These are phyloP conservation scores for Asterochloris sp. DNA, from an alignment of 139 green algal species.

Conservation along the genomic window DNA sequence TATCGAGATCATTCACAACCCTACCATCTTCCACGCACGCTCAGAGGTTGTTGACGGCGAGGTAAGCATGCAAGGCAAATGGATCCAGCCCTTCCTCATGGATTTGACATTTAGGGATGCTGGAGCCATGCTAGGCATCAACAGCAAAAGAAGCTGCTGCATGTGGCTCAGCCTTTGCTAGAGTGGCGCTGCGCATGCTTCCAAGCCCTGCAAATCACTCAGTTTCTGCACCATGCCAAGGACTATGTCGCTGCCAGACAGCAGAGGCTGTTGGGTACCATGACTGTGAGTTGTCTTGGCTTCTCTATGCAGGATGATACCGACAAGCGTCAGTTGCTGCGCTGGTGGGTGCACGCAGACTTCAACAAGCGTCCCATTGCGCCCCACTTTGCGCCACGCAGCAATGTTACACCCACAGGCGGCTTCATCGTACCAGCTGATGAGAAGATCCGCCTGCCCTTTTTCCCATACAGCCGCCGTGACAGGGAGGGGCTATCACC, in stretches of 20 bases:
- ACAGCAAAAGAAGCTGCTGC: too few species aligned
- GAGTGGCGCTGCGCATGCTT: too few species aligned
- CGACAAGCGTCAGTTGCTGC: conserved; percentile 32
- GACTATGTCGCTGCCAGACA: too few species aligned
- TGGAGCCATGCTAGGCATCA: too few species aligned
- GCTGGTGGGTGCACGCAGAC: conserved; percentile 28
- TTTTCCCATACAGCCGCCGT: conserved; percentile 20
- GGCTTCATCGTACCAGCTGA: conserved; percentile 12
- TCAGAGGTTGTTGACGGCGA: conserved; percentile 8
- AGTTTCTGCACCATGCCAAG: too few species aligned
- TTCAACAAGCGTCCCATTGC: conserved; percentile 20
- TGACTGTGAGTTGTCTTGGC: too few species aligned
- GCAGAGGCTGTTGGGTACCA: too few species aligned
- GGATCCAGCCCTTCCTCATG: too few species aligned
- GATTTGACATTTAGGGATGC: too few species aligned
- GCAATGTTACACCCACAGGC: conserved; percentile 11
- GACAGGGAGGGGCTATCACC: conserved; percentile 2
- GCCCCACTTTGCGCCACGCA: conserved; percentile 24
- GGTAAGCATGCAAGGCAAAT: not conserved
- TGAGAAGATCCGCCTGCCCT: conserved; percentile 4
- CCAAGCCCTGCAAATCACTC: too few species aligned
- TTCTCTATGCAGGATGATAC: not conserved
- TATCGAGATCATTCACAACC: conserved; percentile 31
- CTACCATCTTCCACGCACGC: conserved; percentile 12
- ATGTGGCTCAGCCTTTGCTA: too few species aligned